Conservation (phyloP, 768 basidiomycete species). For the Termitomyces eurrhizus region DNA sequence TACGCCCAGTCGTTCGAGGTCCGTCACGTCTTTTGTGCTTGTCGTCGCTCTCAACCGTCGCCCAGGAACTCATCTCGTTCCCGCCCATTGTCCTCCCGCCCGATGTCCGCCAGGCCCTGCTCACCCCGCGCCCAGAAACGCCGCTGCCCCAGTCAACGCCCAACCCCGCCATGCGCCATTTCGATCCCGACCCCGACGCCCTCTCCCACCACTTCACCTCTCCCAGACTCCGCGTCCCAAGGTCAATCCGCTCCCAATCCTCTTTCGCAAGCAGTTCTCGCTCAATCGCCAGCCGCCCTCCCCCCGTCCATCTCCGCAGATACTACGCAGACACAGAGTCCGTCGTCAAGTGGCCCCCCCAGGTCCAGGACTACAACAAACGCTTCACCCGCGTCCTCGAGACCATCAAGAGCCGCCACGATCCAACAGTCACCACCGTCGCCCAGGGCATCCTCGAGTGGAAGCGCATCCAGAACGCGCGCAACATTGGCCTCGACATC, state of each 20-base stretch:
- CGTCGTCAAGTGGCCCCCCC: conserved; percentile 81
- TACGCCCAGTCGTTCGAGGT: conserved; percentile 99
- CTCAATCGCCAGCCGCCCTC: not conserved
- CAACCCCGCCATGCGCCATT: conserved; percentile 68
- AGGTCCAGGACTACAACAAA: conserved; percentile 90
- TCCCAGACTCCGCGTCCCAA: conserved; percentile 72
- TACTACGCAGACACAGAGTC: conserved; percentile 80
- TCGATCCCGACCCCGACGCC: conserved; percentile 24
- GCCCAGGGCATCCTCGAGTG: conserved; percentile 96
- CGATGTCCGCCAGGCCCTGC: conserved; percentile 64
- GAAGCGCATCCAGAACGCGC: conserved; percentile 73
- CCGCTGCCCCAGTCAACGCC: conserved; percentile 70
- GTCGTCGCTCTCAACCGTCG: not conserved
- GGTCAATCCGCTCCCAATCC: conserved; percentile 41
- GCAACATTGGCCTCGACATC: conserved; percentile 78
- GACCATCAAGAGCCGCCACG: conserved; percentile 89
- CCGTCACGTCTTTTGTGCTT: not conserved
- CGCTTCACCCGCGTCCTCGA: conserved; percentile 86
- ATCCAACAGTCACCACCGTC: conserved; percentile 96
- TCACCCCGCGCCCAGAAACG: conserved; percentile 40
- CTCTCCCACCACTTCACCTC: conserved; percentile 34
- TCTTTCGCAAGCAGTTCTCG: not conserved
- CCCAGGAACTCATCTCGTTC: conserved; percentile 85
- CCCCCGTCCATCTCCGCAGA: conserved; percentile 34
- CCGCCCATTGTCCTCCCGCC: conserved; percentile 70